Evolutionary conservation across 2,329 filamentous ascomycete genomes (phyloP).

Genomic region (Fusarium nematophilum): DNA sequence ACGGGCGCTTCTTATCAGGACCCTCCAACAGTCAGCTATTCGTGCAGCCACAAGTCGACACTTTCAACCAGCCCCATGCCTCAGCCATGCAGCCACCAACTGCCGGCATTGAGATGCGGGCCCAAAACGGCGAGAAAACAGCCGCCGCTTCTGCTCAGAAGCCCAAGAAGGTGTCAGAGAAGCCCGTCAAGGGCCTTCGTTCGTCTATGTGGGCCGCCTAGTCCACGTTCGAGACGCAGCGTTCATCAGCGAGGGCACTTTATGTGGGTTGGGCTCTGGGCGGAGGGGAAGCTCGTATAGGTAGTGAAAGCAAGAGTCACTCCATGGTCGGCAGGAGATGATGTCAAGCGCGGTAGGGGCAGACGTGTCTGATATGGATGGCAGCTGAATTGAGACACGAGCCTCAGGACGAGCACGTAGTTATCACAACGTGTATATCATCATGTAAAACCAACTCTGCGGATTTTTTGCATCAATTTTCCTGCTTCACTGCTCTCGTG

Average conservation of each 20-base stretch:
- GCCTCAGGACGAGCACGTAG: neutral
- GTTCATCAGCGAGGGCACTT: too few relatives aligned
- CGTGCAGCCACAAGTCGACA: slow-evolving; percentile 11
- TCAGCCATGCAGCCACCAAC: neutral
- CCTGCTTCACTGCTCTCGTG: too few relatives aligned
- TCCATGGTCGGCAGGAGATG: neutral
- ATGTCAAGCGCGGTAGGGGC: neutral
- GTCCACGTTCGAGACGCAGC: neutral
- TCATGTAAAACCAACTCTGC: slow-evolving; percentile 4
- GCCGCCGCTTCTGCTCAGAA: neutral
- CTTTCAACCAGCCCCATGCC: neutral
- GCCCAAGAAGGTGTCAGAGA: neutral
- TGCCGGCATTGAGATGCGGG: neutral
- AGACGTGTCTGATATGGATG: neutral
- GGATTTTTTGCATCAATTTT: neutral
- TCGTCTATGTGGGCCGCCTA: slow-evolving; percentile 39
- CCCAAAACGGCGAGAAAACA: slow-evolving; percentile 1
- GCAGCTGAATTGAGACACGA: neutral
- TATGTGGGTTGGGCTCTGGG: neutral
- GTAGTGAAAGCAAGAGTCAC: neutral
- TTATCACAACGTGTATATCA: slow-evolving; percentile 4
- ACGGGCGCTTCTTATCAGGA: slow-evolving; percentile 32
- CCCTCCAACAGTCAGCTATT: slow-evolving; percentile 26
- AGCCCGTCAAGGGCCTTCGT: slow-evolving; percentile 25
- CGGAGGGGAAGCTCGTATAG: neutral